Percentiles rank a stretch among this genome's conserved stretches.
Conservation (phyloP, 2,329 filamentous ascomycete genomes). For the Fusarium sp. region DNA sequence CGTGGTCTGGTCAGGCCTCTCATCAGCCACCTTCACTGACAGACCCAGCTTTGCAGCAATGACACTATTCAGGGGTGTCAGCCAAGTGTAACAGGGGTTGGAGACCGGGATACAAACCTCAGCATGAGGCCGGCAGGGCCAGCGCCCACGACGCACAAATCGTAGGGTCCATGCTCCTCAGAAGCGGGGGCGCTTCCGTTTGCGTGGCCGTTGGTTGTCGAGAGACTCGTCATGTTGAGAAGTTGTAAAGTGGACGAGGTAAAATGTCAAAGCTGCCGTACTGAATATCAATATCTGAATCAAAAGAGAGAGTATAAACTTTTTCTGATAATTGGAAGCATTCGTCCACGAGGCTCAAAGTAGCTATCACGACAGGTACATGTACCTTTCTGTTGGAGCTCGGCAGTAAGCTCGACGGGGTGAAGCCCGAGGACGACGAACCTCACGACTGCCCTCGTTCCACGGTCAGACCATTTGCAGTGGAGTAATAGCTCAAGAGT, state of each 20-base stretch:
- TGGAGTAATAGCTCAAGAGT: not conserved
- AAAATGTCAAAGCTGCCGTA: not conserved
- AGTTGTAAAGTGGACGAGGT: not conserved
- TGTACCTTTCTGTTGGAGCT: not conserved
- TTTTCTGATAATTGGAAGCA: not conserved
- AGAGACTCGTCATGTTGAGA: conserved; percentile 2
- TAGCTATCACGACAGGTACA: conserved; percentile 3
- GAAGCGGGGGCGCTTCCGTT: conserved; percentile 17
- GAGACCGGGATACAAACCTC: conserved; percentile 34
- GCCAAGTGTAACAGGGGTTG: not conserved
- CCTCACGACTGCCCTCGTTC: not conserved
- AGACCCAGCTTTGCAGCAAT: conserved; percentile 60
- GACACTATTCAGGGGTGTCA: conserved; percentile 6
- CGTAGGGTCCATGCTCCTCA: conserved; percentile 43
- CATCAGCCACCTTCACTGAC: conserved; percentile 73
- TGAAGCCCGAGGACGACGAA: not conserved
- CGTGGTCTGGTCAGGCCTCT: conserved; percentile 73
- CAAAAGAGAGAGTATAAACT: not conserved
- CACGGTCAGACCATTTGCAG: not conserved
- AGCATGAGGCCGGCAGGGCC: conserved; percentile 68
- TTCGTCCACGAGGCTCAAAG: not conserved
- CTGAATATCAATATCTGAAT: not conserved
- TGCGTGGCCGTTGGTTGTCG: conserved; percentile 10
- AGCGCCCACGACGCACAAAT: conserved; percentile 65
- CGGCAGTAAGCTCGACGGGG: not conserved